Conservation (phyloP, 176 grass and related monocot species). For the Oropetium thomaeum region DNA sequence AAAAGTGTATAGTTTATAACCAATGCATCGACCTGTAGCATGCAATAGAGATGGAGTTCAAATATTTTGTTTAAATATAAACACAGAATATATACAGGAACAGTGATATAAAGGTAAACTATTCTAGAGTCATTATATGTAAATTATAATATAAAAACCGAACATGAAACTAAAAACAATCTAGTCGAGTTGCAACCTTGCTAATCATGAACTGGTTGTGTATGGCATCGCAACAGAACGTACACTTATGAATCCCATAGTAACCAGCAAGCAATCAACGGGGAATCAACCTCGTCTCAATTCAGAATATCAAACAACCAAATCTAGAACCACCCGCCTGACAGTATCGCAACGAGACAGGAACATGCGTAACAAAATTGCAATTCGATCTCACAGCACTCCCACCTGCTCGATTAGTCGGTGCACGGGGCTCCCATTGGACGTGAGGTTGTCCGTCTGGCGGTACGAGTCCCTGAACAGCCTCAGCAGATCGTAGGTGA, state of each 20-base stretch:
- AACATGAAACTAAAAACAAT: background rate
- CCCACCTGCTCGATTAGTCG: constrained; percentile 90
- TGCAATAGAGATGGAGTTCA: background rate
- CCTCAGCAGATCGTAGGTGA: constrained; percentile 89
- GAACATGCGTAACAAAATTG: background rate
- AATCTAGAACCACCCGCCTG: background rate
- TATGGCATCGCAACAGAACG: background rate
- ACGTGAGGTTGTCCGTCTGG: constrained; percentile 84
- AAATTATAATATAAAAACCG: background rate
- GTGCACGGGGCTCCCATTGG: constrained; percentile 98
- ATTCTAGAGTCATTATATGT: background rate
- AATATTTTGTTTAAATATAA: background rate
- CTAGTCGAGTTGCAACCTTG: no score
- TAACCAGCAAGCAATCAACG: background rate
- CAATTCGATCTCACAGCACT: constrained; percentile 26
- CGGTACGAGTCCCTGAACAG: constrained; percentile 86
- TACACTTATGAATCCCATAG: background rate
- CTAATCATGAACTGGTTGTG: no score
- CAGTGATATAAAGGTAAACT: background rate
- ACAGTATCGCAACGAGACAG: background rate
- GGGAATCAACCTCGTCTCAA: background rate
- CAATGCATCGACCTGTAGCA: background rate
- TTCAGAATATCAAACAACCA: background rate
- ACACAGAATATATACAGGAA: background rate
- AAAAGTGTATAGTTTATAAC: background rate